Conservation (phyloP, 2,329 filamentous ascomycete genomes). For the Fusarium ramigenum region DNA sequence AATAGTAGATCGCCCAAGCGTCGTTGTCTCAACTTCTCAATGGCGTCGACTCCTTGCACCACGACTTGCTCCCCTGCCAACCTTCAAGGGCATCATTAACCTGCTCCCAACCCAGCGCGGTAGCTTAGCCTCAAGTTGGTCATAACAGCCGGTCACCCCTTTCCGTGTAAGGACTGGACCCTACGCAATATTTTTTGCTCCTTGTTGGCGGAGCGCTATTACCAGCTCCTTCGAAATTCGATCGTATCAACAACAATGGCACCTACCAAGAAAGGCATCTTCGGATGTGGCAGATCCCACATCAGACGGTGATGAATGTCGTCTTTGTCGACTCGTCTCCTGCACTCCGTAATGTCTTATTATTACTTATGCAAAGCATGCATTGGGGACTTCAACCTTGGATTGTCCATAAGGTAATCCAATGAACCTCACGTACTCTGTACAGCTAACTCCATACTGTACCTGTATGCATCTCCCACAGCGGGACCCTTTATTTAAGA, state of each 20-base stretch:
- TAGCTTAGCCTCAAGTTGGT: background rate
- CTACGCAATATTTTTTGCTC: background rate
- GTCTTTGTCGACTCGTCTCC: background rate
- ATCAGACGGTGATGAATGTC: background rate
- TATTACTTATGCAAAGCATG: background rate
- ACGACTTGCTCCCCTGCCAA: conserved; percentile 24
- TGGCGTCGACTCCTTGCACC: background rate
- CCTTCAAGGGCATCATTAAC: conserved; percentile 1
- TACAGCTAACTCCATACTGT: background rate
- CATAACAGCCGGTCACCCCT: conserved; percentile 3
- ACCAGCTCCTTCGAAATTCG: conserved; percentile 1
- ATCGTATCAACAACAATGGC: conserved; percentile 5
- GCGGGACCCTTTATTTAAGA: conserved; percentile 10
- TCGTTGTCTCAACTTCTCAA: conserved; percentile 1
- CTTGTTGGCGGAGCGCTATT: conserved; percentile 12
- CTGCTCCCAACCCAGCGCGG: conserved; percentile 19
- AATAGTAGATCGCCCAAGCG: background rate
- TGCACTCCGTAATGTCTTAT: background rate
- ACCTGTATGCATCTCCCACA: conserved; percentile 16
- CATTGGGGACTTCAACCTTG: background rate
- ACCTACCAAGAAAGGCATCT: conserved; percentile 13
- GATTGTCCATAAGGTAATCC: background rate
- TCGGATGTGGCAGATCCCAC: conserved; percentile 15
- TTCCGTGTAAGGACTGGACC: conserved; percentile 1
- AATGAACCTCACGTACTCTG: background rate